Percentiles rank a stretch among this genome's conserved stretches.
These are phyloP conservation scores for Rubia peregrina DNA, from an alignment of 305 asterid genomes.

Conservation along the genomic window DNA sequence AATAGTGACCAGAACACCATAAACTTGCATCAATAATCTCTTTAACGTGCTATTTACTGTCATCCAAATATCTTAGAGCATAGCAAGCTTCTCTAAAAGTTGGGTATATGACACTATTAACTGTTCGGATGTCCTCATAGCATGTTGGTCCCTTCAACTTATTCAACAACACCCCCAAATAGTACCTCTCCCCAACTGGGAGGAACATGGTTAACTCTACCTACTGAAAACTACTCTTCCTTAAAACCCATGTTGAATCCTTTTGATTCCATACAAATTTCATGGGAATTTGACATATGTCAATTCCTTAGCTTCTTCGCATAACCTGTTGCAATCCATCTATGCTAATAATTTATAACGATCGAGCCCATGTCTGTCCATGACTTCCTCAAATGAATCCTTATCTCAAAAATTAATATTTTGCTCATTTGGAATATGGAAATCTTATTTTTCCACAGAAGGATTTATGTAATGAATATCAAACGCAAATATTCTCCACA, in stretches of 20 bases:
- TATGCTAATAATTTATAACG: background rate
- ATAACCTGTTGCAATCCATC: background rate
- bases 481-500: background rate
- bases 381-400: background rate
- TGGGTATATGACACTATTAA: background rate
- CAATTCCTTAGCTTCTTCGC: background rate
- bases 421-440: background rate
- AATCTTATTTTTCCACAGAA: background rate
- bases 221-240: background rate
- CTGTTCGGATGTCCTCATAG: background rate
- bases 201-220: background rate
- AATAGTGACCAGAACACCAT: background rate
- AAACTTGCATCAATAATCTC: background rate
- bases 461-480: background rate
- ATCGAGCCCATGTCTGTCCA: background rate
- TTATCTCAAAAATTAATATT: background rate
- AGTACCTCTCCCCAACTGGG: background rate
- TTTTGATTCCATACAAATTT: constrained; percentile 10
- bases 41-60: background rate
- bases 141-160: background rate
- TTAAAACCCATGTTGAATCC: background rate
- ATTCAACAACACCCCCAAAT: background rate
- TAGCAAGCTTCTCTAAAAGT: constrained; percentile 2
- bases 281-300: background rate
- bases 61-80: background rate